Conservation (phyloP, 164 flowering plant genomes). For the Tinospora cordifolia region DNA sequence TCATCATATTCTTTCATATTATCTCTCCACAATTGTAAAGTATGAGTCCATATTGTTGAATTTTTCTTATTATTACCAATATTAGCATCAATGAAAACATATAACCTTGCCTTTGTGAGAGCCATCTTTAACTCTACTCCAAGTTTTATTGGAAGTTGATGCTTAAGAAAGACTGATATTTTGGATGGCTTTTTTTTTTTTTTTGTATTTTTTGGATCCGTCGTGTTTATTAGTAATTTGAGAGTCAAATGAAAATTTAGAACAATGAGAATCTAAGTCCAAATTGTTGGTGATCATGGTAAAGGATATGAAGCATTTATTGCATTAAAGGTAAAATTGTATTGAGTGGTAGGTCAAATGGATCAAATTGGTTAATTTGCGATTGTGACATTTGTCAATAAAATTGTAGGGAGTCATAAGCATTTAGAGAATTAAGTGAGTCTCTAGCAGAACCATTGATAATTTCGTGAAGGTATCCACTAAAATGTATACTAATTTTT, state of each 20-base stretch:
- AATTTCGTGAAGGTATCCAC: too few relatives aligned
- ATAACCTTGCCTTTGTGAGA: background rate
- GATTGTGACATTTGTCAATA: too few relatives aligned
- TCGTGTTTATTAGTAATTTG: background rate
- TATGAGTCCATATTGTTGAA: too few relatives aligned
- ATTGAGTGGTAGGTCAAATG: too few relatives aligned
- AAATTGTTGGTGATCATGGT: background rate
- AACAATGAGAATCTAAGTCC: background rate
- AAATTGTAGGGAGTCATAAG: too few relatives aligned
- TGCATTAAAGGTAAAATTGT: background rate
- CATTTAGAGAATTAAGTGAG: too few relatives aligned
- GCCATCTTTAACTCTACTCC: background rate
- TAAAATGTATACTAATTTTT: too few relatives aligned
- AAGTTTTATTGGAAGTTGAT: too few relatives aligned
- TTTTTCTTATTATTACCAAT: background rate
- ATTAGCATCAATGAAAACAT: background rate
- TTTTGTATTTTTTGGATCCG: background rate
- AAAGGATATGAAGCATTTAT: background rate
- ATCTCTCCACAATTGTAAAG: too few relatives aligned
- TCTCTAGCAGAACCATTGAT: too few relatives aligned
- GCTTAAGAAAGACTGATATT: background rate
- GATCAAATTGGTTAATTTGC: too few relatives aligned
- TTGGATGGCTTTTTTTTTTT: background rate
- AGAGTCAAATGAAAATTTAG: background rate
- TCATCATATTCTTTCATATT: too few relatives aligned